Percentiles rank a stretch among this genome's conserved stretches.
Conservation (phyloP, 768 basidiomycete genomes). For the Leccinum longicurvipes region DNA sequence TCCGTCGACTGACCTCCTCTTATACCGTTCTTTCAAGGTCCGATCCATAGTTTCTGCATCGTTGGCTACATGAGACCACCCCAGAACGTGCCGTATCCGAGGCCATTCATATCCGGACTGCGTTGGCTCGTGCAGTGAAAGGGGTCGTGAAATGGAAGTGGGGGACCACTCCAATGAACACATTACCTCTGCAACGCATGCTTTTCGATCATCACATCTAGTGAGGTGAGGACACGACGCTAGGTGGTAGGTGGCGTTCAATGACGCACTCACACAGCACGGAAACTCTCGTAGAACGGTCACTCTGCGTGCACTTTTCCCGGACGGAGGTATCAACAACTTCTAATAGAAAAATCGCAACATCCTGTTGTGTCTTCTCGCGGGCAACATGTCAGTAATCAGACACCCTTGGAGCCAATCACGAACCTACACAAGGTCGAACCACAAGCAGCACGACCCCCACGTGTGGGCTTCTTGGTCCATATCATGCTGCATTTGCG, state of each 20-base stretch:
- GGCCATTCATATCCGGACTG: constrained; percentile 22
- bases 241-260: neutral
- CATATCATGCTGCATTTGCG: constrained; percentile 22
- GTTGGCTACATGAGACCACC: constrained; percentile 20
- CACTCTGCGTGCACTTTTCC: neutral
- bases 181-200: neutral
- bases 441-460: neutral
- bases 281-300: neutral
- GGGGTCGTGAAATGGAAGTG: constrained; percentile 18
- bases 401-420: constrained; percentile 1
- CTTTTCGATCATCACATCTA: constrained; percentile 13
- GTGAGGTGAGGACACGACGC: no score
- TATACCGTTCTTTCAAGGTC: constrained; percentile 26
- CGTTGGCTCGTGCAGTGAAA: constrained; percentile 1
- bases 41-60: constrained; percentile 6
- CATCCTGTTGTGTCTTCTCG: constrained; percentile 10
- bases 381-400: constrained; percentile 4
- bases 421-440: constrained; percentile 22
- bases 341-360: constrained; percentile 19
- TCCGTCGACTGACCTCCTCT: constrained; percentile 11
- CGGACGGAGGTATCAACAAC: constrained; percentile 4
- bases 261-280: neutral
- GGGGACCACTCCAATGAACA: constrained; percentile 1
- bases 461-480: neutral
- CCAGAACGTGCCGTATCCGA: constrained; percentile 20